phyloP scores from a whole-genome alignment of 1,284 basidiomycete species.

The Coniferiporia weirii region DNA sequence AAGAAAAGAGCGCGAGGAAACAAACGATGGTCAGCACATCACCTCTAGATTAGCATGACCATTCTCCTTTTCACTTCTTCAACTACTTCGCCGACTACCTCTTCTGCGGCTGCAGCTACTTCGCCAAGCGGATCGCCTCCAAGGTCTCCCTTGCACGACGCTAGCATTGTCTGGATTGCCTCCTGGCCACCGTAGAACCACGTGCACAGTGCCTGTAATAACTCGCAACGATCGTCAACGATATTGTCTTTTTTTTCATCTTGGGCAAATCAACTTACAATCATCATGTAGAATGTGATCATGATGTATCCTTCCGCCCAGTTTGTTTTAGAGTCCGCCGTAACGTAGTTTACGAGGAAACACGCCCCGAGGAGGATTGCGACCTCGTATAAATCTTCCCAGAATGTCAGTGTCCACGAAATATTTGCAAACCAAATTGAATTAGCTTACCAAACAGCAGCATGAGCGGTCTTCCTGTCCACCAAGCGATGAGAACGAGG shows the following conservation, averaged over 20 bases:
- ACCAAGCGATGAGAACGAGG: slow-evolving; percentile 56
- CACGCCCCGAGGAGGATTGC: slow-evolving; percentile 52
- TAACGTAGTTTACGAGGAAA: slow-evolving; percentile 70
- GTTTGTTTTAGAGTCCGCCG: slow-evolving; percentile 64
- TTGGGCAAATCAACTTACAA: slow-evolving; percentile 30
- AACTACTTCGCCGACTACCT: slow-evolving; percentile 5
- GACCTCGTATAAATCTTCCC: slow-evolving; percentile 51
- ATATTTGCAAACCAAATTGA: not conserved
- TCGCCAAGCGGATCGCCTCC: slow-evolving; percentile 12
- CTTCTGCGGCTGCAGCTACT: slow-evolving; percentile 3
- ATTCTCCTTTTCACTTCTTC: slow-evolving; percentile 6
- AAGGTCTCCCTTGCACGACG: not conserved
- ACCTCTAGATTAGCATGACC: not conserved
- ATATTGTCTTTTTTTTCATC: too few relatives aligned
- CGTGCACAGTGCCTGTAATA: slow-evolving; percentile 38
- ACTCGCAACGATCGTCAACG: not conserved
- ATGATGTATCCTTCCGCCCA: slow-evolving; percentile 61
- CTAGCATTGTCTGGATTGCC: slow-evolving; percentile 32
- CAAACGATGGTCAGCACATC: not conserved
- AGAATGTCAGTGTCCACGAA: not conserved
- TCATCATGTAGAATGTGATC: slow-evolving; percentile 55
- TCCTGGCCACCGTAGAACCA: slow-evolving; percentile 56
- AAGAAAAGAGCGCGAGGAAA: not conserved
- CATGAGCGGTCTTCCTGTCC: slow-evolving; percentile 45
- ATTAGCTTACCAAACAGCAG: slow-evolving; percentile 47